A percentile compares a stretch with the other conserved stretches of the same genome.
Evolutionary conservation across 1,284 basidiomycete genomes (phyloP).

Genomic region (Ceratobasidium sp.): DNA sequence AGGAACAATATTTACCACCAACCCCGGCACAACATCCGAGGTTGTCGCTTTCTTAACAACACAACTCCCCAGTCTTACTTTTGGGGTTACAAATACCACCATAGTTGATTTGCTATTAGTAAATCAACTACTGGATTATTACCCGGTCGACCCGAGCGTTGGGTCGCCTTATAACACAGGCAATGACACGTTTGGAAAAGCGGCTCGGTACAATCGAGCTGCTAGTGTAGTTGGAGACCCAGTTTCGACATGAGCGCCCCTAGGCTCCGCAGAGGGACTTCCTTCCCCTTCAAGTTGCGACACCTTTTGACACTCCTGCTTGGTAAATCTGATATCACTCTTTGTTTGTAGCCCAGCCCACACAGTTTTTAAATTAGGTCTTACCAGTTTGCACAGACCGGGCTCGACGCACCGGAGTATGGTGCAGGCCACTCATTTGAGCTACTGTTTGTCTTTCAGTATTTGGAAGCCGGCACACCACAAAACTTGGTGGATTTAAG

Average conservation of each 20-base stretch:
- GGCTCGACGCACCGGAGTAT: slow-evolving; percentile 20
- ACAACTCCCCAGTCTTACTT: slow-evolving; percentile 31
- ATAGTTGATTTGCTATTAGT: too few species aligned
- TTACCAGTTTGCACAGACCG: slow-evolving; percentile 40
- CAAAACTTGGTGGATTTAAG: slow-evolving; percentile 20
- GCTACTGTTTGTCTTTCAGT: slow-evolving; percentile 32
- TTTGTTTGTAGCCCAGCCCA: neutral
- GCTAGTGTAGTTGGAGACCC: slow-evolving; percentile 38
- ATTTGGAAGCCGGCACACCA: slow-evolving; percentile 15
- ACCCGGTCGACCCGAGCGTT: slow-evolving; percentile 38
- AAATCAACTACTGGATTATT: slow-evolving; percentile 29
- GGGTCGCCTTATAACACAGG: slow-evolving; percentile 44
- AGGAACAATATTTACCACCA: slow-evolving; percentile 48
- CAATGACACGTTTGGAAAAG: slow-evolving; percentile 31
- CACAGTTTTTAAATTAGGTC: neutral
- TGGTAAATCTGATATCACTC: neutral
- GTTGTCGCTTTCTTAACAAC: slow-evolving; percentile 31
- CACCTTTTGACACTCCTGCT: neutral
- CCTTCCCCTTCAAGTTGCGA: slow-evolving; percentile 11
- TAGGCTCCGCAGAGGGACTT: slow-evolving; percentile 40
- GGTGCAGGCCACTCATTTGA: slow-evolving; percentile 24
- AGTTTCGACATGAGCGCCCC: slow-evolving; percentile 26
- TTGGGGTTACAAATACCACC: slow-evolving; percentile 17
- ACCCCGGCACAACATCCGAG: neutral
- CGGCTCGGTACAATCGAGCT: slow-evolving; percentile 43